Evolutionary conservation across 2,329 filamentous ascomycete genomes (phyloP).

Genomic region (Taxawa tesnikishii): DNA sequence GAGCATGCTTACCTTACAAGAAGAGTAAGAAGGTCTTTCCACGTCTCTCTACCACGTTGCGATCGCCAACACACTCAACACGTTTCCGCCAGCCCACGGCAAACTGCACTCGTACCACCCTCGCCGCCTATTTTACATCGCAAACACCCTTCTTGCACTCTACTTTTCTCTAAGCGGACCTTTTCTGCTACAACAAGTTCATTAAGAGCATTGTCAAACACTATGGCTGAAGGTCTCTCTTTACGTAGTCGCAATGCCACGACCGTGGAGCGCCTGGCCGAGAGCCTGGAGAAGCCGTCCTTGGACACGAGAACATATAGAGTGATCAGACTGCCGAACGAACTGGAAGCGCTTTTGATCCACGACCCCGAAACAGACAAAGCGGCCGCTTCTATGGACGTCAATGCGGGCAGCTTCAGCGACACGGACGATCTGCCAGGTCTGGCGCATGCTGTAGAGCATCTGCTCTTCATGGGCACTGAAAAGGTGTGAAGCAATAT

Average conservation of each 20-base stretch:
- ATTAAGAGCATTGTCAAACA: slow-evolving; percentile 1
- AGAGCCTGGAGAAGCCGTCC: slow-evolving; percentile 67
- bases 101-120: background rate
- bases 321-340: slow-evolving; percentile 72
- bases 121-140: background rate
- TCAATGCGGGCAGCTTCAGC: slow-evolving; percentile 92
- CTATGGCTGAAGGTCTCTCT: slow-evolving; percentile 10
- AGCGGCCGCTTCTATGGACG: slow-evolving; percentile 87
- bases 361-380: slow-evolving; percentile 95
- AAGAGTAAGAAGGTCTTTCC: slow-evolving; percentile 6
- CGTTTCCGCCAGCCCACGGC: background rate
- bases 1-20: slow-evolving; percentile 4
- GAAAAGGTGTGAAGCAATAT: slow-evolving; percentile 55
- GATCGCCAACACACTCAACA: background rate
- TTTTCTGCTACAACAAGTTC: background rate
- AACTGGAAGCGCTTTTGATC: slow-evolving; percentile 81
- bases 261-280: slow-evolving; percentile 35
- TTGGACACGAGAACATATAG: slow-evolving; percentile 80
- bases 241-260: slow-evolving; percentile 8
- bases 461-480: slow-evolving; percentile 96
- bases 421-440: slow-evolving; percentile 85
- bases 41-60: slow-evolving; percentile 1
- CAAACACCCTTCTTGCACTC: background rate
- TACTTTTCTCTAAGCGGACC: slow-evolving; percentile 1
- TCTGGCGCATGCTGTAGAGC: slow-evolving; percentile 92